Evolutionary conservation across 176 grass and related monocot genomes (phyloP).

Genomic region (Musa itinerans): DNA sequence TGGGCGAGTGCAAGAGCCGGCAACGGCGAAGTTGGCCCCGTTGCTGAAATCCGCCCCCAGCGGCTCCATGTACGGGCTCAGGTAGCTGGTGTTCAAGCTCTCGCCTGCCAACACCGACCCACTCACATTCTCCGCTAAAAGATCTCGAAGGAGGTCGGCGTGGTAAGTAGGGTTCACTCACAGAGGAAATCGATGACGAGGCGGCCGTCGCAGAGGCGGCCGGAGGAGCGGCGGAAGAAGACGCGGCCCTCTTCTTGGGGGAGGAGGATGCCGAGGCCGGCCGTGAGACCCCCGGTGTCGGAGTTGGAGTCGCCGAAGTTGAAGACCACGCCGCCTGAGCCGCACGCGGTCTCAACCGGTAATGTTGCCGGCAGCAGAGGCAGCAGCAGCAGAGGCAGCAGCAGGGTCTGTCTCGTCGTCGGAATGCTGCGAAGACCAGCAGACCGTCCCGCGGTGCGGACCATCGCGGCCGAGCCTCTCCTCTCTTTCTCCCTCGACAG

Average conservation of each 20-base stretch:
- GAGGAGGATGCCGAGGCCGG: constrained; percentile 37
- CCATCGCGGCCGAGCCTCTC: background rate
- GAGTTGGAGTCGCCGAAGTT: constrained; percentile 92
- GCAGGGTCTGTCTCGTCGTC: too few relatives aligned
- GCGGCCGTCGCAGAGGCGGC: constrained; percentile 75
- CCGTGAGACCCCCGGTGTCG: constrained; percentile 66
- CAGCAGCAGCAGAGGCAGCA: background rate
- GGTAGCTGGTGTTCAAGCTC: constrained; percentile 32
- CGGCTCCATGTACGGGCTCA: constrained; percentile 55
- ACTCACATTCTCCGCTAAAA: background rate
- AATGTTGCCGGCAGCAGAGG: background rate
- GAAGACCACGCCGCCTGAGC: constrained; percentile 25
- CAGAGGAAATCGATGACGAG: constrained; percentile 88
- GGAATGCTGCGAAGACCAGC: background rate
- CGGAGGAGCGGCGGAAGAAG: constrained; percentile 63
- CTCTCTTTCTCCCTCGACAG: too few relatives aligned
- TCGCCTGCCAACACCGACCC: constrained; percentile 26
- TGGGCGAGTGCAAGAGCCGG: constrained; percentile 46
- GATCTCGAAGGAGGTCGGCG: background rate
- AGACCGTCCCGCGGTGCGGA: background rate
- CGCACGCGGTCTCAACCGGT: background rate
- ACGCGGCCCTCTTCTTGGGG: constrained; percentile 47
- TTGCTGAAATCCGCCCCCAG: constrained; percentile 50
- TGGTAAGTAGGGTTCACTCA: constrained; percentile 17
- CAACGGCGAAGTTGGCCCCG: constrained; percentile 65